Evolutionary conservation across 352 stramenopile genomes (phyloP), one percentile per base, ranked within the genome.

Genomic region (Phytophthora syringae): DNA sequence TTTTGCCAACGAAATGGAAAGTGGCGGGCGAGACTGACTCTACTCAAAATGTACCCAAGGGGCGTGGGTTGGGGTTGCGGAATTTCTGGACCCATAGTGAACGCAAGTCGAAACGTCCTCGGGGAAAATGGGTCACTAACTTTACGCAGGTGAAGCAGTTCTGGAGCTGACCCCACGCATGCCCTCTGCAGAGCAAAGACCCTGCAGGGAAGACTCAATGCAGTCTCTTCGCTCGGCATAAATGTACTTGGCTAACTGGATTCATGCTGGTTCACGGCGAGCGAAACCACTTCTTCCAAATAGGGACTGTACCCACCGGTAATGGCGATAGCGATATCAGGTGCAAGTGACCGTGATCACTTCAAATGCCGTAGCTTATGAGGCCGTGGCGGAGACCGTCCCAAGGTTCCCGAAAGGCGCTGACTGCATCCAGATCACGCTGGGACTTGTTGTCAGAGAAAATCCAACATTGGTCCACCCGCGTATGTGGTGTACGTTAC

Each of bases 1-100:
- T 25, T 12, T 18, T 50, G 28, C 15, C 50, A 27, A n/a, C n/a
- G n/a, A 40, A 72, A 72, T 56, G n/a, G n/a, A 50, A 73, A 76
- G 57, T 68, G 62, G 27, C 16, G 51, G 15, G 7, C 25, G 36
- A 18, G 20, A 72, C 61, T 76, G 67, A 72, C 61, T 75, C 62
- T 74, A 27, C 54, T 71, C 55, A 71, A 49, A 76, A 61, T 76
- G 56, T 68, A 76, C 56, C 63, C 61, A 67, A 70, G 52, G 52
- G 13, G 37, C 32, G 7, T 6, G 48, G 48, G 22, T 28, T 15
- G 39, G 36, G 36, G 39, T 0, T 12, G 5, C 39, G 10, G 39
- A 45, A 45, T 18, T 50, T 28, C 43, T 30, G 22, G 32, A 39
- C 20, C 36, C 30, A 67, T 71, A 66, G 24, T 62, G 18, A n/a